These are phyloP conservation scores for Adansonia digitata DNA, from an alignment of 345 rosid species.

Conservation along the genomic window DNA sequence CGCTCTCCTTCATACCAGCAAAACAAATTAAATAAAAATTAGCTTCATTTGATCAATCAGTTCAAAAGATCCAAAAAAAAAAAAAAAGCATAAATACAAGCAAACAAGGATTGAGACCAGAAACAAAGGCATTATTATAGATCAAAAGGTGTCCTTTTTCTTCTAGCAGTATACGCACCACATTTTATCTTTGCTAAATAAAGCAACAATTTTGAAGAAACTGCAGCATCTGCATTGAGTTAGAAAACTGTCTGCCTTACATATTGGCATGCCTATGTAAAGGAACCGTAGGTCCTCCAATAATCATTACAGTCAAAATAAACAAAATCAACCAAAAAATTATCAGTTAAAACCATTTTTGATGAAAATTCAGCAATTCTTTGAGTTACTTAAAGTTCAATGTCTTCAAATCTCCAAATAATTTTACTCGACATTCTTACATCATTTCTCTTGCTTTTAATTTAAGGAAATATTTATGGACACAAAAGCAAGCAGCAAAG, in stretches of 20 bases:
- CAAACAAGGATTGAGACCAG: neutral
- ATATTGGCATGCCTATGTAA: neutral
- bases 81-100: neutral
- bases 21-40: constrained; percentile 10
- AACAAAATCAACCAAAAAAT: neutral
- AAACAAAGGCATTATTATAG: neutral
- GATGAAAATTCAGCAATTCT: neutral
- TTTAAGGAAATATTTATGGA: neutral
- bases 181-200: neutral
- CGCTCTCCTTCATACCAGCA: constrained; percentile 58
- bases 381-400: neutral
- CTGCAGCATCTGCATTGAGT: neutral
- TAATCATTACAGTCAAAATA: neutral
- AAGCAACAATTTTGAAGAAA: neutral
- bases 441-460: neutral
- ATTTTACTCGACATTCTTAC: neutral
- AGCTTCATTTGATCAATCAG: neutral
- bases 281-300: neutral
- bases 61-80: neutral
- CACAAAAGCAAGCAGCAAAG: neutral
- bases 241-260: neutral
- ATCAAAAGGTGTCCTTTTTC: neutral
- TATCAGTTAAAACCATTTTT: neutral
- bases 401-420: neutral
- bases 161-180: neutral